A percentile compares a stretch with the other conserved stretches of the same genome.
These are phyloP conservation scores for Silene coronaria DNA, from an alignment of 179 eudicot species.

Conservation along the genomic window DNA sequence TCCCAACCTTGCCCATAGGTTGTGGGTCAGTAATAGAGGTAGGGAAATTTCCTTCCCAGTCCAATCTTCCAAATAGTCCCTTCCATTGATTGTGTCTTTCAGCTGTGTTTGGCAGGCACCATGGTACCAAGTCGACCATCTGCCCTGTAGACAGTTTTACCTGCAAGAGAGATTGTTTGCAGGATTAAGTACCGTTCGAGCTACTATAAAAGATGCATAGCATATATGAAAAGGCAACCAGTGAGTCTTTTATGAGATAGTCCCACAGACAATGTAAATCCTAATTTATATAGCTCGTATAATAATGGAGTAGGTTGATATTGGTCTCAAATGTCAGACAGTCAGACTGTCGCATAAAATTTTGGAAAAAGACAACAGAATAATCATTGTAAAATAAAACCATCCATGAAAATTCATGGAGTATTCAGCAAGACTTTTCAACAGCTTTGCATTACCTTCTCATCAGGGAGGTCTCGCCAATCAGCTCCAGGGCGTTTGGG, in stretches of 20 bases:
- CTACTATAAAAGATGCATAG: neutral
- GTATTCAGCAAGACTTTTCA: neutral
- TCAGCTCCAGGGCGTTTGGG: constrained; percentile 95
- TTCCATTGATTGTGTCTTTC: constrained; percentile 96
- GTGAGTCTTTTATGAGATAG: neutral
- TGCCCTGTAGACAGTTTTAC: constrained; percentile 72
- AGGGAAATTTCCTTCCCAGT: constrained; percentile 95
- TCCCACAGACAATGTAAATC: neutral
- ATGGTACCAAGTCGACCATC: constrained; percentile 83
- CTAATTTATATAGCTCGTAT: too few relatives aligned
- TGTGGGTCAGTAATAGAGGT: constrained; percentile 93
- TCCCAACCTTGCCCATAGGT: constrained; percentile 98
- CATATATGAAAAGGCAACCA: neutral
- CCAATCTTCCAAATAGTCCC: constrained; percentile 85
- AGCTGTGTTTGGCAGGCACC: constrained; percentile 95
- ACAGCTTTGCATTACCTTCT: constrained; percentile 47
- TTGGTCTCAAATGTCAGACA: neutral
- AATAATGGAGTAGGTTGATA: neutral
- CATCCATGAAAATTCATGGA: neutral
- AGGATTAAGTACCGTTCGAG: neutral
- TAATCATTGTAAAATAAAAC: neutral
- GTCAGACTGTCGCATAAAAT: neutral
- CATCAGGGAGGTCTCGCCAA: constrained; percentile 93
- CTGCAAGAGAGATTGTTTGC: constrained; percentile 33
- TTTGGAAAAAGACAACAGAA: neutral